Percentiles rank a stretch among this genome's conserved stretches.
Evolutionary conservation across 2,329 filamentous ascomycete genomes (phyloP).

Genomic region (Stemphylium lycopersici): DNA sequence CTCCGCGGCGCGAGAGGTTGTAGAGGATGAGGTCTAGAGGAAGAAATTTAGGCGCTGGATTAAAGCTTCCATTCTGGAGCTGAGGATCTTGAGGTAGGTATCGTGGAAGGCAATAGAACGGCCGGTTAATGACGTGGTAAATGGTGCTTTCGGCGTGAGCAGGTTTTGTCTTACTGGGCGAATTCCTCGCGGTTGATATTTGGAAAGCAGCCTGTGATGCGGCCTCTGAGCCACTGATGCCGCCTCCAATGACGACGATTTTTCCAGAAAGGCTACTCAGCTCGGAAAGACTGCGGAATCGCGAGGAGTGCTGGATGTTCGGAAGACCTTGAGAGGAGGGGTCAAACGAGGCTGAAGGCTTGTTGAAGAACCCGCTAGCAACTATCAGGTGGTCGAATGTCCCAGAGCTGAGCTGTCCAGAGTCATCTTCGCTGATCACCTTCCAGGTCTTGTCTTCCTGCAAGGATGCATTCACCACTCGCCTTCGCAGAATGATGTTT

Average conservation of each 20-base stretch:
- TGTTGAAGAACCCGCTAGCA: slow-evolving; percentile 75
- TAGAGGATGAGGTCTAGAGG: slow-evolving; percentile 76
- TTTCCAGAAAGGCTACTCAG: slow-evolving; percentile 54
- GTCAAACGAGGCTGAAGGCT: slow-evolving; percentile 26
- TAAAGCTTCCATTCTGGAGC: slow-evolving; percentile 36
- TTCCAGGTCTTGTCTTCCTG: slow-evolving; percentile 28
- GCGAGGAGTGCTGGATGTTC: slow-evolving; percentile 38
- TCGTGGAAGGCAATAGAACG: slow-evolving; percentile 73
- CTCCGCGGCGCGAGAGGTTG: slow-evolving; percentile 68
- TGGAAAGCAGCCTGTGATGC: slow-evolving; percentile 74
- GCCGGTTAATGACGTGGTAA: slow-evolving; percentile 71
- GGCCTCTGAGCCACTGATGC: slow-evolving; percentile 82
- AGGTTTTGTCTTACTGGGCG: slow-evolving; percentile 48
- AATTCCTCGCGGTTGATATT: slow-evolving; percentile 67
- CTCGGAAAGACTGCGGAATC: slow-evolving; percentile 31
- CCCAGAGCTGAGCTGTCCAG: slow-evolving; percentile 15
- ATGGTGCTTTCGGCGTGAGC: slow-evolving; percentile 58
- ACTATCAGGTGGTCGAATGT: slow-evolving; percentile 74
- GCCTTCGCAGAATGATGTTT: slow-evolving; percentile 57
- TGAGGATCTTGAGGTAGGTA: slow-evolving; percentile 48
- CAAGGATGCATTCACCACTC: slow-evolving; percentile 39
- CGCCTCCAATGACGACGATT: slow-evolving; percentile 77
- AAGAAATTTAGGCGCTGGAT: slow-evolving; percentile 64
- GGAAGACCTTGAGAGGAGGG: slow-evolving; percentile 3
- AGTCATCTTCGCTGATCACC: slow-evolving; percentile 18